These are phyloP conservation scores for Scenedesmus sp. DNA, from an alignment of 163 green algal genomes.

Conservation along the genomic window DNA sequence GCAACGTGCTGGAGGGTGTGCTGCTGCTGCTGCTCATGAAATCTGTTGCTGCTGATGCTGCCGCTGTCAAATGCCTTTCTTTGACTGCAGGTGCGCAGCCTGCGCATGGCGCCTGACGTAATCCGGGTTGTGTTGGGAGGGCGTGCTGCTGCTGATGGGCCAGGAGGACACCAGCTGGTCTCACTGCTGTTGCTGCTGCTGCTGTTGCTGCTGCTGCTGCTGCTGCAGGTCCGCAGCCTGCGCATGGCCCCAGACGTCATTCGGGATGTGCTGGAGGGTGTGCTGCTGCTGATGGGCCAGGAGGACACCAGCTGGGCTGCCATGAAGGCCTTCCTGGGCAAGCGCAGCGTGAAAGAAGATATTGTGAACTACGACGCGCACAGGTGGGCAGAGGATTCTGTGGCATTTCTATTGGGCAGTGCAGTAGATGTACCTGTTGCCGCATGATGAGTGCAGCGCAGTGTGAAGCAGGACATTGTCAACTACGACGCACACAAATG, in stretches of 20 bases:
- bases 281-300: constrained; percentile 73
- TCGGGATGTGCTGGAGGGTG: constrained; percentile 80
- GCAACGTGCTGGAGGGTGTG: constrained; percentile 82
- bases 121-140: constrained; percentile 79
- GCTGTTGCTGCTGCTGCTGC: not conserved
- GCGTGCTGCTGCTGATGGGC: constrained; percentile 75
- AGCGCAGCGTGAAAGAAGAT: constrained; percentile 74
- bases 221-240: constrained; percentile 70
- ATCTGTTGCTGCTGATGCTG: no score
- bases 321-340: constrained; percentile 86
- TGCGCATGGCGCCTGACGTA: constrained; percentile 65
- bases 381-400: constrained; percentile 19
- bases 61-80: no score
- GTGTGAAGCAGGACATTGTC: constrained; percentile 84
- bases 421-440: not conserved
- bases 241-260: constrained; percentile 73
- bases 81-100: constrained; percentile 68
- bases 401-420: not conserved
- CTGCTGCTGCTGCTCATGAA: not conserved
- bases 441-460: not conserved
- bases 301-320: constrained; percentile 80
- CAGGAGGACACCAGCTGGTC: constrained; percentile 80
- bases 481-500: constrained; percentile 81
- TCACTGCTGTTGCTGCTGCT: constrained; percentile 51
- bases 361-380: constrained; percentile 90